phyloP scores from a whole-genome alignment of 2,329 filamentous ascomycete genomes.

The Dothiorella sarmentorum region DNA sequence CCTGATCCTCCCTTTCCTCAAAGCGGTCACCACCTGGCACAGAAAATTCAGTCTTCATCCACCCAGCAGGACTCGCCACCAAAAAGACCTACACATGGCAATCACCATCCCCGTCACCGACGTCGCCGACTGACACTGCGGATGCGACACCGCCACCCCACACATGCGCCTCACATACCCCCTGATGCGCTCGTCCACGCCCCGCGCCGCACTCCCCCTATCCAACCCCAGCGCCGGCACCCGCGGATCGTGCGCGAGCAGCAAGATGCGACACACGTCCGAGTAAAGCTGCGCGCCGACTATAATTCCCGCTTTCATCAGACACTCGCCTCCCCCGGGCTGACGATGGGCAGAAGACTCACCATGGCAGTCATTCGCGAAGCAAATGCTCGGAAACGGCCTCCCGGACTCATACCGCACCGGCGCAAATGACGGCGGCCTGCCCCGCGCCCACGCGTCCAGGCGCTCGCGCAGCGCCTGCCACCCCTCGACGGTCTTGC shows the following conservation, averaged over 20 bases:
- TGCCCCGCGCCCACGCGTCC: neutral
- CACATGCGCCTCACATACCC: neutral
- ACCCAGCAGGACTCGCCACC: neutral
- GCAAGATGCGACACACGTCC: slow-evolving; percentile 1
- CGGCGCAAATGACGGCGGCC: neutral
- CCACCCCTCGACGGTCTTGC: neutral
- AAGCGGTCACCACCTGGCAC: slow-evolving; percentile 35
- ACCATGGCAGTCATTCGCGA: slow-evolving; percentile 1
- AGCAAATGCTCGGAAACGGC: neutral
- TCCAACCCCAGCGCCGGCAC: neutral
- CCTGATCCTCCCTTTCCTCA: slow-evolving; percentile 30
- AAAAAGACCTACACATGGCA: neutral
- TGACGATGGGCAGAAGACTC: neutral
- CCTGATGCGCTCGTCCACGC: neutral
- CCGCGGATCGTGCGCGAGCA: neutral
- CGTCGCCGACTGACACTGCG: neutral
- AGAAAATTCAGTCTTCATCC: neutral
- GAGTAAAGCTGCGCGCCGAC: slow-evolving; percentile 2
- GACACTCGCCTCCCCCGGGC: neutral
- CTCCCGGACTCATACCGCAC: neutral
- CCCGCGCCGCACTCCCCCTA: neutral
- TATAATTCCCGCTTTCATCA: neutral
- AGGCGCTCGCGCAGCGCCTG: neutral
- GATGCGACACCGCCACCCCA: neutral
- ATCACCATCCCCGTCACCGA: slow-evolving; percentile 2